Conservation (phyloP, 1,139 yeast genomes). For the Suhomyces panamericanus region DNA sequence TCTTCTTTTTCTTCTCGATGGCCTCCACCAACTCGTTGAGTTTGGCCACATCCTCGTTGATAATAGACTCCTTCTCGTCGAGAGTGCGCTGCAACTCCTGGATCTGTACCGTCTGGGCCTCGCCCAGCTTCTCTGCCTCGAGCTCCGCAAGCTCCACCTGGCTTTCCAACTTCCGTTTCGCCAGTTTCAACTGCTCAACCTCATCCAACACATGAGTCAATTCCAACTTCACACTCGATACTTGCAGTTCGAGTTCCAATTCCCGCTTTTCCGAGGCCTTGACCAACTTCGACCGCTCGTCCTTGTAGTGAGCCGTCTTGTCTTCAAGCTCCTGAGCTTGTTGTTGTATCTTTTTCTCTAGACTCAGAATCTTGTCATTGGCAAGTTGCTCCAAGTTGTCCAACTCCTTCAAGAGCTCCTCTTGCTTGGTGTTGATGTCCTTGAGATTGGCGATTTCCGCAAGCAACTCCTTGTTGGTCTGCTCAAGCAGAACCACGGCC, state of each 20-base stretch:
- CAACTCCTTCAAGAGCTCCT: conserved; percentile 24
- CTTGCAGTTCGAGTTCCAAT: conserved; percentile 5
- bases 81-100: conserved; percentile 13
- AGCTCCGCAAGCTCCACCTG: conserved; percentile 15
- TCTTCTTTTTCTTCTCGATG: conserved; percentile 17
- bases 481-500: conserved; percentile 15
- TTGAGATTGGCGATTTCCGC: conserved; percentile 17
- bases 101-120: conserved; percentile 2
- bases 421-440: conserved; percentile 23
- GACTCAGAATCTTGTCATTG: conserved; percentile 22
- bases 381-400: conserved; percentile 26
- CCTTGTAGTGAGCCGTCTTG: conserved; percentile 11
- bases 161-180: conserved; percentile 12
- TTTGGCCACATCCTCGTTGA: conserved; percentile 24
- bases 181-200: conserved; percentile 8
- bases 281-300: conserved; percentile 18
- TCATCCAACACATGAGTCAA: conserved; percentile 9
- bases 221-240: conserved; percentile 4
- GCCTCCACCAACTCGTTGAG: conserved; percentile 22
- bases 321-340: conserved; percentile 13
- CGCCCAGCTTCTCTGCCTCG: conserved; percentile 9
- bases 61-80: conserved; percentile 23
- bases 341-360: conserved; percentile 19
- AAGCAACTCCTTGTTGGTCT: conserved; percentile 17
- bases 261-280: conserved; percentile 11